Evolutionary conservation across 2,329 filamentous ascomycete genomes (phyloP), one percentile per base, ranked within the genome.

Genomic region (Shiraia bambusicola): DNA sequence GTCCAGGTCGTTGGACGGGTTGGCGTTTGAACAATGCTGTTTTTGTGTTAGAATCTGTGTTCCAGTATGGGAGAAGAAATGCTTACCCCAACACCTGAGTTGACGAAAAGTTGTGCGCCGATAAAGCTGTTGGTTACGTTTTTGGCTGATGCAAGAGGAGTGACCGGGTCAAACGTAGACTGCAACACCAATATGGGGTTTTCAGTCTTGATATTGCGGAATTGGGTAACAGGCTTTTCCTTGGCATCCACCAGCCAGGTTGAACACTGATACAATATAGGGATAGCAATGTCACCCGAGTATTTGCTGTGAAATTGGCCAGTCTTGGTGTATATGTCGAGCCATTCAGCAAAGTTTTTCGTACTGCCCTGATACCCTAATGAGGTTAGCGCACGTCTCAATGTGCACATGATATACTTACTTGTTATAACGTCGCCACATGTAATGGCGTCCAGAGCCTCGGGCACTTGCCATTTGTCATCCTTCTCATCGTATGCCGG

Each of bases 121-220:
- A 38, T 17, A 14, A 43, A 43, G 11, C 34, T 30, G 8, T 11
- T 12, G 11, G 27, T 14, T 5, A 33, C 38, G 27, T 38, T 34
- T 14, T 43, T 27, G 14, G 39, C 39, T 11, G 39, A 42, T 2
- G 28, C 13, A 7, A 36, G 13, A 17, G 39, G 39, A 12, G 39
- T 42, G 10, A 42, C 33, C 6, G 39, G 39, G 22, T 43, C 30
- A 26, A 29, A 38, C 13, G 29, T 17, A 6, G 40, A 34, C 8
- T 43, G 31, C 3, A 46, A 17, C 10, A 49, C 32, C 28, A 51
- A 30, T 11, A 46, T 37, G 2, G 48, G 48, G 17, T 40, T 28
- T 25, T 40, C 42, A 3, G 48, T 51, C n/a, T 31, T 30, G 10
- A 35, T 37, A 25, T 25, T 29, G 7, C 34, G 19, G 30, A 45